These are phyloP conservation scores for Penicillium sp. DNA, from an alignment of 2,329 filamentous ascomycete species.

Conservation along the genomic window DNA sequence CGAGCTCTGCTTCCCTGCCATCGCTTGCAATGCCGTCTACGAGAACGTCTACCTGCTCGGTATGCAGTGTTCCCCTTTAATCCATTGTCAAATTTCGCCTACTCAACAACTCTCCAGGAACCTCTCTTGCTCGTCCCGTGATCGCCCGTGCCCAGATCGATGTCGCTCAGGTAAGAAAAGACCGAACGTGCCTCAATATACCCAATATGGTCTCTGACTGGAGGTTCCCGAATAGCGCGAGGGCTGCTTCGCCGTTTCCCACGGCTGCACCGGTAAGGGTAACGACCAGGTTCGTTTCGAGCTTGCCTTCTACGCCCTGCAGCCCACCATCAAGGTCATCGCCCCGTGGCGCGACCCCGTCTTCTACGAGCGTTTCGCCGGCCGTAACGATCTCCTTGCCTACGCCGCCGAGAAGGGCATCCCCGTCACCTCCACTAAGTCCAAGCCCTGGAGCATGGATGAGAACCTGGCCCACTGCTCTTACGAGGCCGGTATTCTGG, in stretches of 20 bases:
- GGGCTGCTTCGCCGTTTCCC: constrained; percentile 48
- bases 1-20: constrained; percentile 77
- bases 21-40: constrained; percentile 66
- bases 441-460: constrained; percentile 58
- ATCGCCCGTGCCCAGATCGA: constrained; percentile 52
- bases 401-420: constrained; percentile 53
- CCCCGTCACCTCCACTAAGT: constrained; percentile 54
- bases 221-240: constrained; percentile 37
- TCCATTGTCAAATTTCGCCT: neutral
- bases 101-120: constrained; percentile 27
- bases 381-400: constrained; percentile 54
- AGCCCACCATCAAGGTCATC: constrained; percentile 54
- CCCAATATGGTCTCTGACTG: neutral
- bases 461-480: constrained; percentile 64
- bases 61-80: constrained; percentile 28
- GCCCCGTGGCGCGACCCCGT: constrained; percentile 54
- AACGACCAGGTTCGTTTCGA: constrained; percentile 57
- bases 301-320: constrained; percentile 54
- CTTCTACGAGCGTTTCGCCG: constrained; percentile 55
- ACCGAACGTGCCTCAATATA: neutral
- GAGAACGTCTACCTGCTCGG: constrained; percentile 68
- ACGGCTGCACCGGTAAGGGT: constrained; percentile 54
- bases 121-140: constrained; percentile 50
- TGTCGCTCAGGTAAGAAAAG: constrained; percentile 30
- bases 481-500: constrained; percentile 73